A percentile compares a stretch with the other conserved stretches of the same genome.
Conservation (phyloP, 306 rosid genomes). For the Quillaja saponaria region DNA sequence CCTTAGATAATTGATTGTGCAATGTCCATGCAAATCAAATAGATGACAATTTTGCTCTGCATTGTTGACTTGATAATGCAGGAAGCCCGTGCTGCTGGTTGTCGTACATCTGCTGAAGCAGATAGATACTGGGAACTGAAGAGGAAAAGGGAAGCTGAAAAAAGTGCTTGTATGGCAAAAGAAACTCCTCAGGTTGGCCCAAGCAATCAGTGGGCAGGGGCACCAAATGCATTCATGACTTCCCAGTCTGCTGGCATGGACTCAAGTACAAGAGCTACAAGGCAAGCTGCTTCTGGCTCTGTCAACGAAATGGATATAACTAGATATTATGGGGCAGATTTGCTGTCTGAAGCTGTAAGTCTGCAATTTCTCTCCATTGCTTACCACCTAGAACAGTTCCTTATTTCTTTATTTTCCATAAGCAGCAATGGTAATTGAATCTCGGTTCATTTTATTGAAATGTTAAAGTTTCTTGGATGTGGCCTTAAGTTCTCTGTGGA, state of each 20-base stretch:
- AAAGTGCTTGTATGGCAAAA: conserved; percentile 53
- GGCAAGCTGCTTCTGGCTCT: conserved; percentile 61
- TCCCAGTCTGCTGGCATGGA: conserved; percentile 63
- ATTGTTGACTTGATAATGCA: conserved; percentile 24
- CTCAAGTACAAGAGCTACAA: conserved; percentile 57
- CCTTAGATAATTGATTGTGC: conserved; percentile 8
- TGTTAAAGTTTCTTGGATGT: background rate
- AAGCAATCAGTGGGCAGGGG: conserved; percentile 67
- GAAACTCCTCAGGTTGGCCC: conserved; percentile 61
- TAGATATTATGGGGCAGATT: conserved; percentile 71
- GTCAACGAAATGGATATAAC: conserved; percentile 53
- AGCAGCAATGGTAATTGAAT: background rate
- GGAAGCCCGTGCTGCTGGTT: conserved; percentile 88
- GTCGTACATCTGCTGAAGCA: conserved; percentile 67
- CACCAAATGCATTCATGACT: conserved; percentile 58
- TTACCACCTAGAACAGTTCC: background rate
- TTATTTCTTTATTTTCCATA: background rate
- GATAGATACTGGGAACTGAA: conserved; percentile 64
- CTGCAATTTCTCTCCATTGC: conserved; percentile 11
- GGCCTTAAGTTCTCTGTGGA: too few species aligned
- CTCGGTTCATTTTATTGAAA: background rate
- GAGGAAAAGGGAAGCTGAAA: conserved; percentile 73
- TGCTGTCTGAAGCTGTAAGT: conserved; percentile 88
- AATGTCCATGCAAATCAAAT: conserved; percentile 5
- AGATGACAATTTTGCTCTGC: conserved; percentile 8